Conservation (phyloP, 78 protist species). For the Dictyostelium capitatum region DNA sequence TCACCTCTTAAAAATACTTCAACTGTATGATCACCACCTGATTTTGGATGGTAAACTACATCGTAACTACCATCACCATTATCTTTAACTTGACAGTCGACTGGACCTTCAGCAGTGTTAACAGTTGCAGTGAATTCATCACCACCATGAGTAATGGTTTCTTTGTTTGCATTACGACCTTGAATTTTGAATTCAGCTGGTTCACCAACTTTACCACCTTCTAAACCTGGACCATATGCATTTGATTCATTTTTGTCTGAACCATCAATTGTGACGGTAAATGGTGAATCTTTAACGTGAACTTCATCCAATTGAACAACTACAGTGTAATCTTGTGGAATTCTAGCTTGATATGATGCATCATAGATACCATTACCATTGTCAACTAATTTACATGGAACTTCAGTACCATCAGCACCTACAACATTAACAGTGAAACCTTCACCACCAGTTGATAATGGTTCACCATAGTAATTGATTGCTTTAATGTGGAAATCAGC, state of each 20-base stretch:
- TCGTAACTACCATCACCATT: slow-evolving; percentile 80
- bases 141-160: slow-evolving; percentile 83
- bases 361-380: slow-evolving; percentile 64
- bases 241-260: slow-evolving; percentile 73
- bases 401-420: slow-evolving; percentile 70
- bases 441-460: slow-evolving; percentile 80
- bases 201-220: slow-evolving; percentile 65
- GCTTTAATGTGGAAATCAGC: slow-evolving; percentile 80
- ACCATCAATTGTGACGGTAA: slow-evolving; percentile 58
- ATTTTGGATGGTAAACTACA: slow-evolving; percentile 82
- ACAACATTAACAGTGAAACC: slow-evolving; percentile 75
- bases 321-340: slow-evolving; percentile 77
- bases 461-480: slow-evolving; percentile 78
- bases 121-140: slow-evolving; percentile 80
- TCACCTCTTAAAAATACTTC: slow-evolving; percentile 75
- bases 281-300: slow-evolving; percentile 75
- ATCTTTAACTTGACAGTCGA: slow-evolving; percentile 62
- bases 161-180: slow-evolving; percentile 76
- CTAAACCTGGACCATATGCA: slow-evolving; percentile 85
- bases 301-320: slow-evolving; percentile 45
- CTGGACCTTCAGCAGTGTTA: slow-evolving; percentile 78
- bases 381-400: slow-evolving; percentile 66
- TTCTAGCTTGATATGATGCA: slow-evolving; percentile 38
- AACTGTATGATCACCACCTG: slow-evolving; percentile 75
- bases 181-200: slow-evolving; percentile 85